Base-by-base conservation (phyloP, 371 early-diverging fungal species). In the Nosema granulosis region DNA sequence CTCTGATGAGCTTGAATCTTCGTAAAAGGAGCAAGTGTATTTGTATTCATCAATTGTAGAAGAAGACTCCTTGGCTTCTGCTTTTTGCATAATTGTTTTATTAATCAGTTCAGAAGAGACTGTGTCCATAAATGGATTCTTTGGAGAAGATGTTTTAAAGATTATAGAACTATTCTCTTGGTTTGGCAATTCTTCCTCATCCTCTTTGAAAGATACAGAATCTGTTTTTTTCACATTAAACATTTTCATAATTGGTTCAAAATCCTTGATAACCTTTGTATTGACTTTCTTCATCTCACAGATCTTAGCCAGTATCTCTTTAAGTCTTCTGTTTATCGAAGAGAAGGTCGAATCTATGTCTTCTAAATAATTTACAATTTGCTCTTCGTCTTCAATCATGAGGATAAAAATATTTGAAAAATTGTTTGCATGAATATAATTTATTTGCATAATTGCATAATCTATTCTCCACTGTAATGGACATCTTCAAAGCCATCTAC, bases 281-380 rank as follows among this genome's bases (percentile, higher is more conserved):
- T 77, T 83, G 32, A 22, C 28, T 34, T 50, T 35, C 0, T 26
- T 32, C 4, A 79, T 38, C 1, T 50, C 65, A 6, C 57, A 56
- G 16, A 83, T 43, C 52, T 71, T 77, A 0, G 11, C 59, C 43
- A 63, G 74, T 22, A 80, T 80, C 61, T 72, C 75, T 71, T 68
- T 76, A n/a, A 83, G 37, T 18, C 63, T 70, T 6, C 61, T 74
- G 18, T 80, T 83, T 24, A 83, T 78, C 16, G 26, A 37, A 4
- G 78, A 62, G 56, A 83, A 83, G 6, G 62, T 83, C 24, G 24
- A 54, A 43, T 83, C 83, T 52, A 83, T 29, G 61, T 83, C 69
- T 62, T 83, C 80, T 29, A 83, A 28, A 28, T 54, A 38, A 35
- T 38, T 35, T n/a, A 83, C 69, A 12, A 78, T 73, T 34, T 77